Base-by-base conservation (phyloP, 2,329 filamentous ascomycete genomes). In the Aspergillus quadricinctus region DNA sequence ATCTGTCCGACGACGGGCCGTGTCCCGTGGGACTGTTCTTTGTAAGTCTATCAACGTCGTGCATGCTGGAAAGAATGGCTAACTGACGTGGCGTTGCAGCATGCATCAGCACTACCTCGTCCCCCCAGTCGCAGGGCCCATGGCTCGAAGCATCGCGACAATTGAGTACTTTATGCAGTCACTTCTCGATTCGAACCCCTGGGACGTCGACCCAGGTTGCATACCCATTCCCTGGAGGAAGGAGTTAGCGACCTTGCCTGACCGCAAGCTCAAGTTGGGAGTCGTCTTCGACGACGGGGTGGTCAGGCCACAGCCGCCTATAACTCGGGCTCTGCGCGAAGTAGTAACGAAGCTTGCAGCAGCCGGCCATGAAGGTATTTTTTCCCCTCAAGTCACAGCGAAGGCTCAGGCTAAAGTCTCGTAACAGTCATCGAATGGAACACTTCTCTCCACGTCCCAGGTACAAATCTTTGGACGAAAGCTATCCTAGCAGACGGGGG, bases 211-310 rank as follows among this genome's bases (percentile, higher is more conserved):
- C 59, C 73, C 77, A 11, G 27, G 75, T 76, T 59, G 75, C 76
- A 37, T 61, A 72, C 28, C 75, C 68, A 56, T 64, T 19, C 57
- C 64, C 14, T 62, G 64, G 58, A 58, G 62, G 19, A 66, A 59
- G 31, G 71, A 72, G 4, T 52, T 65, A 4, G 64, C 65, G 3
- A 48, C 37, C 2, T 48, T 57, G 0, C 59, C 61, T 10, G 41
- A 67, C 7, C 67, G 71, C 35, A 86, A 82, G 62, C 70, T 88
- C 7, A 85, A 81, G 62, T 73, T 89, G 4, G 86, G 80, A 0
- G 75, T 87, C 1, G 71, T 86, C 28, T 81, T 80, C 75, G 77
- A 82, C 66, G 84, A 87, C 57, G 82, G 79, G 0, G 75, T 86
- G 6, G 82, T 86, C 0, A 79, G 77, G 59, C 83, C 83, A 0